A percentile compares a stretch with the other conserved stretches of the same genome.
These are phyloP conservation scores for Zasmidium cellare DNA, from an alignment of 2,329 filamentous ascomycete genomes.

Conservation along the genomic window DNA sequence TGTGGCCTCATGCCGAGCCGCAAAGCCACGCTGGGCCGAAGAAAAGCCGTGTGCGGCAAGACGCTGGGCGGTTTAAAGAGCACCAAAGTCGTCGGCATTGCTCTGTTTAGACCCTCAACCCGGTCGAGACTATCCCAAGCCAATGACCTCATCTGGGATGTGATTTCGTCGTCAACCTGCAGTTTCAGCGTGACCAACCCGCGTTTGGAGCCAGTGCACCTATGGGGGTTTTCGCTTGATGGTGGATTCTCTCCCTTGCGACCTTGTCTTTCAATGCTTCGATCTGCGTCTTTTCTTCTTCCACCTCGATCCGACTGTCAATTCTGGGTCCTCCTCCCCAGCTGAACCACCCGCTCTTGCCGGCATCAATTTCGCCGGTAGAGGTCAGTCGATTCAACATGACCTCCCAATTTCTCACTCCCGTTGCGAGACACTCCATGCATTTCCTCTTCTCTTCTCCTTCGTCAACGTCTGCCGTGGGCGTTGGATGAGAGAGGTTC, in stretches of 20 bases:
- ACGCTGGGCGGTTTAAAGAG: no score
- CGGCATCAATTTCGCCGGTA: neutral
- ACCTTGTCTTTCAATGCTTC: slow-evolving; percentile 13
- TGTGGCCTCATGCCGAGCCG: no score
- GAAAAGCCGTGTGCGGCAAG: no score
- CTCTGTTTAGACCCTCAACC: no score
- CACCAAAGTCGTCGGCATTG: no score
- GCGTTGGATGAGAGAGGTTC: slow-evolving; percentile 31
- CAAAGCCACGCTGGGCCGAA: no score
- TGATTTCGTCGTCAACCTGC: no score
- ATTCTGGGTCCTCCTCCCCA: neutral
- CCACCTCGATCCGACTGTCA: neutral
- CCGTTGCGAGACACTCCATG: slow-evolving; percentile 72
- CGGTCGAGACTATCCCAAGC: no score
- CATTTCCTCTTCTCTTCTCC: slow-evolving; percentile 54
- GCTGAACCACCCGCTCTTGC: slow-evolving; percentile 1
- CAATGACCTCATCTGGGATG: no score
- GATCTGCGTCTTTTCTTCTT: slow-evolving; percentile 7
- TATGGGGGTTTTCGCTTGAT: no score
- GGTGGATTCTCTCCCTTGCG: neutral
- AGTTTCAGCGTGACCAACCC: no score
- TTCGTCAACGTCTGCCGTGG: slow-evolving; percentile 14
- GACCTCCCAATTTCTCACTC: slow-evolving; percentile 76
- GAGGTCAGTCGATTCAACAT: slow-evolving; percentile 59
- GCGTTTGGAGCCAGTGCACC: no score